These are phyloP conservation scores for Pseudogymnoascus sp. DNA, from an alignment of 2,329 filamentous ascomycete genomes.

Conservation along the genomic window DNA sequence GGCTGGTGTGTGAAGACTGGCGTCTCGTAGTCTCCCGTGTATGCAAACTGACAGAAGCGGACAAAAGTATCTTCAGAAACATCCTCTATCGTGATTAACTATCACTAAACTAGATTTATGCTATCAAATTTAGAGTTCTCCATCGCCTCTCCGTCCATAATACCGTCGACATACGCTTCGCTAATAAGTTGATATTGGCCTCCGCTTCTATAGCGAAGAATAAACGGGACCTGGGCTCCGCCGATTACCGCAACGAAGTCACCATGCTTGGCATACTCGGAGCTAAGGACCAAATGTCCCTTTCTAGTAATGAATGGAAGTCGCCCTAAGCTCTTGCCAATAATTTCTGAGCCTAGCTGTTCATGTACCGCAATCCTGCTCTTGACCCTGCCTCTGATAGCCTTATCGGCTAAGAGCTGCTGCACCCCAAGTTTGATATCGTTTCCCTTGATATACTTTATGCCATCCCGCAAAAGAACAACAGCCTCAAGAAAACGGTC, in stretches of 20 bases:
- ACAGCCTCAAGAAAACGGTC: slow-evolving; percentile 8
- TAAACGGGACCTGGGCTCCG: slow-evolving; percentile 11
- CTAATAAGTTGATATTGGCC: slow-evolving; percentile 21
- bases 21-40: too few relatives aligned
- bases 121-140: slow-evolving; percentile 9
- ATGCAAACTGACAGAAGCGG: too few relatives aligned
- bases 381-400: slow-evolving; percentile 9
- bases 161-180: slow-evolving; percentile 24
- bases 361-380: neutral
- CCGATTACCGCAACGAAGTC: slow-evolving; percentile 10
- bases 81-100: neutral
- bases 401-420: slow-evolving; percentile 9
- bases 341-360: slow-evolving; percentile 9
- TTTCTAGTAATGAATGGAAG: slow-evolving; percentile 15
- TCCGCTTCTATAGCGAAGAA: slow-evolving; percentile 6
- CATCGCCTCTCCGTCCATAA: slow-evolving; percentile 23
- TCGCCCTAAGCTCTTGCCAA: slow-evolving; percentile 13
- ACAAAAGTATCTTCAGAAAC: too few relatives aligned
- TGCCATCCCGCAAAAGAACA: slow-evolving; percentile 10
- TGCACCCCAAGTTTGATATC: slow-evolving; percentile 10
- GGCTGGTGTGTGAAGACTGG: too few relatives aligned
- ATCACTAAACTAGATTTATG: slow-evolving; percentile 10
- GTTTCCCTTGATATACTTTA: slow-evolving; percentile 11
- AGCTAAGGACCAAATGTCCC: slow-evolving; percentile 13
- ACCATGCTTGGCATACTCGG: slow-evolving; percentile 11